These are phyloP conservation scores for Eucalyptus cloeziana DNA, from an alignment of 345 rosid genomes.

Conservation along the genomic window DNA sequence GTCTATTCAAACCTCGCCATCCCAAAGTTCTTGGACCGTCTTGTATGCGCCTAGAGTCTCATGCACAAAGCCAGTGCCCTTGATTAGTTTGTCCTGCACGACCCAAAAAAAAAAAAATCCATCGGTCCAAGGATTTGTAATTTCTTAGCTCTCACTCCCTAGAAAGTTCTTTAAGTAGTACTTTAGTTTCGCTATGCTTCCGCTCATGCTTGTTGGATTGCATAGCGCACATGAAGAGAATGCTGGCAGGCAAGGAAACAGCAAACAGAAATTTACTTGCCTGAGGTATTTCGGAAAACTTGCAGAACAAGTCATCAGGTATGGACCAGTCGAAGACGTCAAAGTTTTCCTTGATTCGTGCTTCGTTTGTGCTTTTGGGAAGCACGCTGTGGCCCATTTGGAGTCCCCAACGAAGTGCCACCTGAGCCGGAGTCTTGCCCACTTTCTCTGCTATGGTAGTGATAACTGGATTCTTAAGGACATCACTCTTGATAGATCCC, in stretches of 20 bases:
- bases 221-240: neutral
- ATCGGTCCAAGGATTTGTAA: neutral
- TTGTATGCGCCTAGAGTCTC: slow-evolving; percentile 45
- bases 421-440: slow-evolving; percentile 78
- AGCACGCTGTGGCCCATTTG: slow-evolving; percentile 85
- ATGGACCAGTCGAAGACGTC: slow-evolving; percentile 69
- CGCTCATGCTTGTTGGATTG: neutral
- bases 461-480: slow-evolving; percentile 45
- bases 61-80: slow-evolving; percentile 44
- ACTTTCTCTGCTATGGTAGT: slow-evolving; percentile 47
- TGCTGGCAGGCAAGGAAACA: neutral
- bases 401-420: slow-evolving; percentile 80
- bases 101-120: neutral
- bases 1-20: slow-evolving; percentile 57
- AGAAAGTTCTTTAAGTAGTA: neutral
- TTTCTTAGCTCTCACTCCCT: neutral
- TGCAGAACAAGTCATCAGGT: slow-evolving; percentile 56
- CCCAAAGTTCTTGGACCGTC: slow-evolving; percentile 74
- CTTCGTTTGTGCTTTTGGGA: slow-evolving; percentile 67
- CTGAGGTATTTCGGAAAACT: slow-evolving; percentile 65
- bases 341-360: slow-evolving; percentile 64
- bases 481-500: slow-evolving; percentile 50
- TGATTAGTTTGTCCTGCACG: slow-evolving; percentile 51
- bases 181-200: neutral
- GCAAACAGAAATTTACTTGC: neutral